Evolutionary conservation across 257 asterid genomes (phyloP), one percentile per base, ranked within the genome.

Genomic region (Pogostemon cablin): DNA sequence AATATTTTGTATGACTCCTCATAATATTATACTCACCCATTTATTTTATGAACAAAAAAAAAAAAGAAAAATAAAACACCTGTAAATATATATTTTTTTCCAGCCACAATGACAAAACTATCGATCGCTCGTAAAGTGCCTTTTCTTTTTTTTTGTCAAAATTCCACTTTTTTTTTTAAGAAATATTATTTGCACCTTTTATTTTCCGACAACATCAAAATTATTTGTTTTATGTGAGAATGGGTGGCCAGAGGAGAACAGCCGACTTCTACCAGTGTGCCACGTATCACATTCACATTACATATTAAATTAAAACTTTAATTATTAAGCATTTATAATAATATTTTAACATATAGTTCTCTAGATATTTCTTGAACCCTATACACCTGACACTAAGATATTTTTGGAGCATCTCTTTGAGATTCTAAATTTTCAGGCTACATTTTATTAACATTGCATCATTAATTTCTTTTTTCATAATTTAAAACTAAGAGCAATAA

Each of bases 311-410:
- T 50, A 47, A n/a, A 72, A 39, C 44, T 38, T 61, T 44, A 47
- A 49, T 40, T 9, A 71, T 37, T 71, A 48, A 32, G 54, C 1
- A 25, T 25, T 20, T 40, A 11, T 11, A 40, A 41, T 17, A 53
- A 9, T 56, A 55, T 65, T 55, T 73, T 65, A 72, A 17, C 52
- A 63, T 47, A 50, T 52, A 41, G 8, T 63, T 48, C 39, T 52
- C 47, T 72, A 52, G 66, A 62, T 72, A 63, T 73, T 73, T 73
- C 59, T 73, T 35, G 55, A 48, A 11, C 35, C 43, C 60, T 12
- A 12, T n/a, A 54, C 41, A 52, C 65, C 70, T 10, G 39, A 40
- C 54, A n/a, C 57, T 15, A 41, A 72, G 54, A 62, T 52, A 62
- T 37, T 59, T 65, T 56, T 57, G 44, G 12, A 48, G 42, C 35